These are phyloP conservation scores for Heliamphora ciliata DNA, from an alignment of 179 eudicot species.

Conservation along the genomic window DNA sequence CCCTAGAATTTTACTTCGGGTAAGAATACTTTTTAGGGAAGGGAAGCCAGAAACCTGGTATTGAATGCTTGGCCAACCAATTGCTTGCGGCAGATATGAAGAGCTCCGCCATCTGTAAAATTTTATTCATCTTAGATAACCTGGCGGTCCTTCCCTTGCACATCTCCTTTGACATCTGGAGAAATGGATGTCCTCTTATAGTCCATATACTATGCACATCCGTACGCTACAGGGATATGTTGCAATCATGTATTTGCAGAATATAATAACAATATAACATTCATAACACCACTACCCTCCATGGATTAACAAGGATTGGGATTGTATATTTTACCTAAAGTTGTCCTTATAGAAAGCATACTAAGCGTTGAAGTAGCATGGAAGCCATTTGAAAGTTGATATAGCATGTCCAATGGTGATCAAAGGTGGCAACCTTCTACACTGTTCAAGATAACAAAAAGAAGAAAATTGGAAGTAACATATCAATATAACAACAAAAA, in stretches of 20 bases:
- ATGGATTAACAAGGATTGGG: not conserved
- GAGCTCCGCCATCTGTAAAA: not conserved
- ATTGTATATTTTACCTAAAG: not conserved
- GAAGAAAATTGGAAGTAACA: too few species aligned
- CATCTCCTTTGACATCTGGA: too few species aligned
- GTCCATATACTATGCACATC: too few species aligned
- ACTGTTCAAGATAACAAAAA: too few species aligned
- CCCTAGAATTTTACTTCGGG: not conserved
- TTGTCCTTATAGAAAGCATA: not conserved
- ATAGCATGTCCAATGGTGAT: too few species aligned
- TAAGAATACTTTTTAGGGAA: not conserved
- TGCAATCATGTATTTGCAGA: not conserved
- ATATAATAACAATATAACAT: not conserved
- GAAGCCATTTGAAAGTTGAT: not conserved
- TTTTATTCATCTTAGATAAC: not conserved
- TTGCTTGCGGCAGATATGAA: slow-evolving; percentile 1
- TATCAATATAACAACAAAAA: too few species aligned
- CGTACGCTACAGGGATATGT: too few species aligned
- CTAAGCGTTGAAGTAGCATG: not conserved
- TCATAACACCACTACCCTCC: not conserved
- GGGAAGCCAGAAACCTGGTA: not conserved
- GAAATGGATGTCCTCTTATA: too few species aligned
- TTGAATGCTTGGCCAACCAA: not conserved
- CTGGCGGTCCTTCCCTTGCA: not conserved
- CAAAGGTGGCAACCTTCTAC: too few species aligned